Conservation (phyloP, 1,284 basidiomycete genomes). For the Moesziomyces aphidis region DNA sequence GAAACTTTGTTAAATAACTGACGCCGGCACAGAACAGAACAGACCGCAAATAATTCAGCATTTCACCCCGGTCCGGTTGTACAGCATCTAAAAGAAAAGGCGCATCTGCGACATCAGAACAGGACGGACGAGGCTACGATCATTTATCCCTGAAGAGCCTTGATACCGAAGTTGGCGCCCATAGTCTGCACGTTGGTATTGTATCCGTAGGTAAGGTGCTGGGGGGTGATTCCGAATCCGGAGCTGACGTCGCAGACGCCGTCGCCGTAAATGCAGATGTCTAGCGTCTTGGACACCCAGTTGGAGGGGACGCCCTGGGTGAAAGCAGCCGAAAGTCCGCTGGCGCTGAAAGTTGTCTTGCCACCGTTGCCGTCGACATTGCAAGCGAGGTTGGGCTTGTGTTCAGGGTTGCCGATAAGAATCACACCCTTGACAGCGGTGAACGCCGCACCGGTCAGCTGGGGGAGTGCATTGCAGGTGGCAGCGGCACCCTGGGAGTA, state of each 20-base stretch:
- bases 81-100: neutral
- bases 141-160: slow-evolving; percentile 19
- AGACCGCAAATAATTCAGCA: no score
- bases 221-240: slow-evolving; percentile 54
- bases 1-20: no score
- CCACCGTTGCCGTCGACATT: slow-evolving; percentile 64
- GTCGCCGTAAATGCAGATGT: slow-evolving; percentile 64
- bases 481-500: slow-evolving; percentile 64
- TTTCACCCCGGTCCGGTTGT: no score
- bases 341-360: slow-evolving; percentile 43
- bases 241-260: slow-evolving; percentile 59
- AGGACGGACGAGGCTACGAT: neutral
- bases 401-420: slow-evolving; percentile 63
- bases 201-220: slow-evolving; percentile 56
- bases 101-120: neutral
- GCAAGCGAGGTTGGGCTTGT: slow-evolving; percentile 59
- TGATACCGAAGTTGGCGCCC: slow-evolving; percentile 49
- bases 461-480: slow-evolving; percentile 56
- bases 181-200: slow-evolving; percentile 46
- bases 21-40: no score
- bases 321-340: slow-evolving; percentile 30
- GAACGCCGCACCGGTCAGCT: slow-evolving; percentile 43
- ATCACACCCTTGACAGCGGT: slow-evolving; percentile 65
- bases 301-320: slow-evolving; percentile 42
- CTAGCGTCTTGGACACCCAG: slow-evolving; percentile 61